Evolutionary conservation across 306 rosid genomes (phyloP).

Genomic region (Castanospermum australe): DNA sequence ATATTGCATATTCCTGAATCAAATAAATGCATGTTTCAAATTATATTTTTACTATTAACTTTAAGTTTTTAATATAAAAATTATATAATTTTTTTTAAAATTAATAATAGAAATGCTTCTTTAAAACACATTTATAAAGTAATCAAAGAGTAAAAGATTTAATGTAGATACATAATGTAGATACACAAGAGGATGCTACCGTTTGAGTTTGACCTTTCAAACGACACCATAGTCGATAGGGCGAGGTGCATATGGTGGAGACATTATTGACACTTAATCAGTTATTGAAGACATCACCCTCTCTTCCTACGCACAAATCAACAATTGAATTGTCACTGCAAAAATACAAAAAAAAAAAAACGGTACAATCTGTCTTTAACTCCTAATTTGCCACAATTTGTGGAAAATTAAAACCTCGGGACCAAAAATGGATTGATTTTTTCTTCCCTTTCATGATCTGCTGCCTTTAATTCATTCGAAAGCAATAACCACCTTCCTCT

Average conservation of each 20-base stretch:
- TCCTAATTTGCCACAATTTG: slow-evolving; percentile 8
- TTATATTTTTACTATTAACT: no score
- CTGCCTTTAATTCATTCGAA: slow-evolving; percentile 37
- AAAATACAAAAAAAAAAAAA: no score
- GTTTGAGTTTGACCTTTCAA: slow-evolving; percentile 19
- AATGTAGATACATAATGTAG: no score
- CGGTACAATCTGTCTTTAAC: slow-evolving; percentile 6
- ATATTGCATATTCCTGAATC: no score
- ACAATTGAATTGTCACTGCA: slow-evolving; percentile 34
- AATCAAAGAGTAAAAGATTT: neutral
- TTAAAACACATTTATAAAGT: no score
- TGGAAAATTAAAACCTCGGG: neutral
- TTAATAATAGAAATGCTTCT: no score
- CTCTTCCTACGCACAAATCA: slow-evolving; percentile 38
- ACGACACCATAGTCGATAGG: slow-evolving; percentile 4
- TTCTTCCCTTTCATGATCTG: slow-evolving; percentile 18
- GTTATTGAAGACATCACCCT: slow-evolving; percentile 32
- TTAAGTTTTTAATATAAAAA: no score
- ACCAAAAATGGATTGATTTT: neutral
- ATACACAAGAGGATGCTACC: slow-evolving; percentile 1
- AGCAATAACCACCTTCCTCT: slow-evolving; percentile 46
- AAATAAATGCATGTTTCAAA: no score
- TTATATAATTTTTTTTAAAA: no score
- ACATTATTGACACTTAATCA: slow-evolving; percentile 20
- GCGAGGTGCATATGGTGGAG: slow-evolving; percentile 2